Evolutionary conservation across 2,329 filamentous ascomycete genomes (phyloP), one percentile per base, ranked within the genome.

Genomic region (Ceratocystis harringtonii): DNA sequence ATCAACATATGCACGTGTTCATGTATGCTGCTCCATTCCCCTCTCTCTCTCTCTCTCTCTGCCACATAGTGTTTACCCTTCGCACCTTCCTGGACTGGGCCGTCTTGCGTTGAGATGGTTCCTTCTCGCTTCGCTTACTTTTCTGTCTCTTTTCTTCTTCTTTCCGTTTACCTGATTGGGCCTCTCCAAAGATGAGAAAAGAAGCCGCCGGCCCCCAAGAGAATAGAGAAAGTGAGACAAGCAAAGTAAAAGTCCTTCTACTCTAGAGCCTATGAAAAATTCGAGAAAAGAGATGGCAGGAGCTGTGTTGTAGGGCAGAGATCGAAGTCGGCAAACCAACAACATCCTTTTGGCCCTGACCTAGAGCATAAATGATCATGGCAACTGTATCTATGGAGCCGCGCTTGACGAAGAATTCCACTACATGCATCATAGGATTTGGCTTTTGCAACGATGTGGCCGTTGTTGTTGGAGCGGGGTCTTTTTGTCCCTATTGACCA

Each of bases 91-190:
- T 58, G 15, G 52, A 22, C 52, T 58, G 28, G 52, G 52, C 52
- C 52, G 52, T 58, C 17, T 25, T 58, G 52, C 52, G 28, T 58
- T 30, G 28, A 12, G 12, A 32, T 58, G 28, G 28, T 58, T 58
- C 52, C 52, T 58, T 19, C 52, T 58, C 52, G 52, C 52, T 57
- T 57, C 25, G 28, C 8, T 32, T 58, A 3, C 52, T 58, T 8
- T 17, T 32, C 22, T 17, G 17, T 5, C 4, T n/a, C 15, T 12
- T 17, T 6, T 22, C 45, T n/a, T 50, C n/a, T 22, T 22, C 45
- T 50, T 57, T 57, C 52, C 30, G 52, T 57, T 57, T 30, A 17
- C 32, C 52, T 58, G 25, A 58, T 58, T 58, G 52, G 52, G 25
- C 28, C 28, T 7, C 10, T n/a, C 32, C 17, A n/a, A 22, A 25